Conservation (phyloP, 345 rosid species). For the Aethionema arabicum region DNA sequence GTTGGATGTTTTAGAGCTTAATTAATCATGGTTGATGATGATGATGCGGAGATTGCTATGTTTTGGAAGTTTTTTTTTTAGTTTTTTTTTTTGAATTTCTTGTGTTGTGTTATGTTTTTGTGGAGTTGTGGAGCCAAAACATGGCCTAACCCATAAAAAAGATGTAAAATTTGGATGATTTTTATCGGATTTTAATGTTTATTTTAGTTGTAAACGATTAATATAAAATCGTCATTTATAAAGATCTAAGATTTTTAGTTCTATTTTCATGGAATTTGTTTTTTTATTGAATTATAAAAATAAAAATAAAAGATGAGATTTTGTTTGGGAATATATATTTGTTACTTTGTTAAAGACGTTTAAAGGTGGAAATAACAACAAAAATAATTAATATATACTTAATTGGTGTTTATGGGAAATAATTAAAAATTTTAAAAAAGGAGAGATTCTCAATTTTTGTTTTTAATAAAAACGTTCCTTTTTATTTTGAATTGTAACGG, state of each 20-base stretch:
- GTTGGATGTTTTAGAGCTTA: constrained; percentile 70
- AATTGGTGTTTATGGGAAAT: constrained; percentile 1
- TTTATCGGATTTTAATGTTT: constrained; percentile 7
- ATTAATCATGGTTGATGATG: not conserved
- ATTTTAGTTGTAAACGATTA: not conserved
- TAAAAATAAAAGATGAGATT: too few species aligned
- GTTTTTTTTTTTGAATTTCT: not conserved
- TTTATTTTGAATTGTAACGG: constrained; percentile 28
- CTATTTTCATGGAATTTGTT: too few species aligned
- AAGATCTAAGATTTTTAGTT: too few species aligned
- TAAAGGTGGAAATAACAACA: too few species aligned
- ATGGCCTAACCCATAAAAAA: constrained; percentile 39
- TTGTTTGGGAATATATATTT: too few species aligned
- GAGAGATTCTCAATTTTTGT: constrained; percentile 7
- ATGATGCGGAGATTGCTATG: constrained; percentile 9
- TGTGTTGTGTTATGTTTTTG: constrained; percentile 17
- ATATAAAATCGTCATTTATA: too few species aligned
- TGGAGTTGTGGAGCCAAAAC: constrained; percentile 44
- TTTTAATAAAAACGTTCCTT: not conserved
- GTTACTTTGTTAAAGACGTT: too few species aligned
- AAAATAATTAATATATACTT: too few species aligned
- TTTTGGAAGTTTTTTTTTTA: not conserved
- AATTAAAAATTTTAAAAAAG: not conserved
- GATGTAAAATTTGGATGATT: not conserved
- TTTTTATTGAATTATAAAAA: too few species aligned